Percentiles rank a stretch among this genome's conserved stretches.
Conservation (phyloP, 2,329 filamentous ascomycete genomes). For the Arthroderma uncinatum region DNA sequence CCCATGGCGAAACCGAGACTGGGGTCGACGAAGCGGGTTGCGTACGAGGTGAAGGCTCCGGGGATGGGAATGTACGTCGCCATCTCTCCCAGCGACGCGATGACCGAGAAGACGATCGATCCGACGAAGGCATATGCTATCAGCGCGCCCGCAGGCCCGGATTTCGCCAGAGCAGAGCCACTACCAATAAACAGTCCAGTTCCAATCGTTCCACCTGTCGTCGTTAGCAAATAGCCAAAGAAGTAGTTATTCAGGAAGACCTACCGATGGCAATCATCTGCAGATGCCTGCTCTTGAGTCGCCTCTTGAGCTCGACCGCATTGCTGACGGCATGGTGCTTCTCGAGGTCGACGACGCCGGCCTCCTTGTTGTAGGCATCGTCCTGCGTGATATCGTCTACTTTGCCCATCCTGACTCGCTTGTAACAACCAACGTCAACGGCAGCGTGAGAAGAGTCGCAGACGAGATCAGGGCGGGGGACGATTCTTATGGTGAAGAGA, state of each 20-base stretch:
- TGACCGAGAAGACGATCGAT: constrained; percentile 62
- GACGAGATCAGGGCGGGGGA: background rate
- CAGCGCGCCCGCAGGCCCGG: constrained; percentile 55
- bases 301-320: constrained; percentile 54
- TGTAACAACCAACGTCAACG: background rate
- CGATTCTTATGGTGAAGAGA: background rate
- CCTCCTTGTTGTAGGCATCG: background rate
- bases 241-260: background rate
- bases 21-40: constrained; percentile 61
- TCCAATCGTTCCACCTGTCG: constrained; percentile 52
- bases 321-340: constrained; percentile 44
- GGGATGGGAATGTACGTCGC: constrained; percentile 66
- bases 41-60: constrained; percentile 66
- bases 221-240: background rate
- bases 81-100: constrained; percentile 57
- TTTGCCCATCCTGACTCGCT: background rate
- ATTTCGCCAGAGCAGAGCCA: constrained; percentile 50
- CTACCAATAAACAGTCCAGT: constrained; percentile 63
- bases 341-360: constrained; percentile 21
- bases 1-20: constrained; percentile 67
- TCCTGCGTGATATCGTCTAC: background rate
- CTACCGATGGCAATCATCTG: constrained; percentile 91
- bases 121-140: constrained; percentile 61
- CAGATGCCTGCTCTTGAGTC: constrained; percentile 74
- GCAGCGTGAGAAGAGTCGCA: background rate